Percentiles rank a stretch among this genome's conserved stretches.
phyloP scores from a whole-genome alignment of 2,329 filamentous ascomycete species.

The Pestalotiopsis sp. region DNA sequence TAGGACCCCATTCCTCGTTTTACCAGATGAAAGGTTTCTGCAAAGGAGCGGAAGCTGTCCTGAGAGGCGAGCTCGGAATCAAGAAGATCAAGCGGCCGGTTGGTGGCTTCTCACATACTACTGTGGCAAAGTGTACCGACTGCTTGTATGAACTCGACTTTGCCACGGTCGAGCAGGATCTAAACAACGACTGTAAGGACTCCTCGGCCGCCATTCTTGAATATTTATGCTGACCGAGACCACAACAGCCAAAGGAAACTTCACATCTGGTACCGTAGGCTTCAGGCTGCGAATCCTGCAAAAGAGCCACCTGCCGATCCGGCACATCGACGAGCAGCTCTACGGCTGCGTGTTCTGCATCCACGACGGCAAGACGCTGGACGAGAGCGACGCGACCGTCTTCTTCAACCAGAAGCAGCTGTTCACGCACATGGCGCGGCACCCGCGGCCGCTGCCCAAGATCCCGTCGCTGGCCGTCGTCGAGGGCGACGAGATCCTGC shows the following conservation, averaged over 20 bases:
- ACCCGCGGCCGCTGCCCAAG: slow-evolving; percentile 54
- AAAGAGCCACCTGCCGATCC: slow-evolving; percentile 55
- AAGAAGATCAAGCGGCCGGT: slow-evolving; percentile 54
- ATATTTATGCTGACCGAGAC: slow-evolving; percentile 13
- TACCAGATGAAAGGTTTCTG: slow-evolving; percentile 58
- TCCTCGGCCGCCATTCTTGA: neutral
- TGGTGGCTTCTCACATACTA: slow-evolving; percentile 42
- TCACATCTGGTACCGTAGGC: slow-evolving; percentile 45
- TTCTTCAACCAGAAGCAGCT: slow-evolving; percentile 57
- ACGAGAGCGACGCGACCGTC: slow-evolving; percentile 58
- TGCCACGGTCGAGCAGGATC: slow-evolving; percentile 52
- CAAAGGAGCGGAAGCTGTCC: slow-evolving; percentile 53
- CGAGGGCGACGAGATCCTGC: slow-evolving; percentile 41
- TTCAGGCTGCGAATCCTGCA: slow-evolving; percentile 59
- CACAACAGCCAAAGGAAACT: slow-evolving; percentile 47
- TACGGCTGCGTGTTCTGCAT: slow-evolving; percentile 61
- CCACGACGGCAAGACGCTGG: slow-evolving; percentile 48
- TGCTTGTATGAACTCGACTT: slow-evolving; percentile 59
- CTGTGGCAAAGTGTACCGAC: slow-evolving; percentile 53
- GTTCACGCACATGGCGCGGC: slow-evolving; percentile 55
- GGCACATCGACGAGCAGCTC: slow-evolving; percentile 52
- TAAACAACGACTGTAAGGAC: slow-evolving; percentile 49
- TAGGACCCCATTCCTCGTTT: slow-evolving; percentile 51
- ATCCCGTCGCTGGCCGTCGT: slow-evolving; percentile 52
- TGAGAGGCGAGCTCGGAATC: slow-evolving; percentile 50